Conservation (phyloP, 1,284 basidiomycete species). For the Omphalotus olearius region DNA sequence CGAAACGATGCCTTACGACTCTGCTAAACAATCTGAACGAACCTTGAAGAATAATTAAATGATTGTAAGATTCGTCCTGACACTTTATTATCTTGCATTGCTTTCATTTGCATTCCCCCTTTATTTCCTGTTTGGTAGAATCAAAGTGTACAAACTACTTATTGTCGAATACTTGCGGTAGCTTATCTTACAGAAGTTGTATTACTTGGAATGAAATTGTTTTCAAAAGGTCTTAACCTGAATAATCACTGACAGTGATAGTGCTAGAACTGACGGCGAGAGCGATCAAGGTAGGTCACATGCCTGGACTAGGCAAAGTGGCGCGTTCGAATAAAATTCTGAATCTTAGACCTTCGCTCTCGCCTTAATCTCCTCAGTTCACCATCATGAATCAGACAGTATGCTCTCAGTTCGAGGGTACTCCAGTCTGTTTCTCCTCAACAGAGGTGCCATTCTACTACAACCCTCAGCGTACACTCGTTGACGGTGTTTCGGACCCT, state of each 20-base stretch:
- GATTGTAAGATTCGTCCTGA: not conserved
- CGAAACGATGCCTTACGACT: conserved; percentile 93
- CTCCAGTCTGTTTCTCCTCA: conserved; percentile 25
- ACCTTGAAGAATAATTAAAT: conserved; percentile 27
- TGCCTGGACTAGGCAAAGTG: no score
- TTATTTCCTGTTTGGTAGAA: not conserved
- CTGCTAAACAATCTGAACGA: conserved; percentile 90
- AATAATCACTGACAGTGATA: no score
- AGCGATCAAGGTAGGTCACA: no score
- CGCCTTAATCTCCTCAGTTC: no score
- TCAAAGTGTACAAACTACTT: conserved; percentile 8
- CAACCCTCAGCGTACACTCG: conserved; percentile 44
- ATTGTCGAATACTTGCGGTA: conserved; percentile 3
- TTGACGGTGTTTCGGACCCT: conserved; percentile 70
- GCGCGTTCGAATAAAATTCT: no score
- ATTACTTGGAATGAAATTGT: no score
- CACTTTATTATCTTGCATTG: not conserved
- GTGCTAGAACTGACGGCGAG: no score
- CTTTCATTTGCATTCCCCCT: not conserved
- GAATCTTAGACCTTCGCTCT: no score
- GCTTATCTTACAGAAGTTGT: not conserved
- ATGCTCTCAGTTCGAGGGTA: conserved; percentile 20
- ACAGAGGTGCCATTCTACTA: conserved; percentile 59
- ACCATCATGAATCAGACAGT: conserved; percentile 15
- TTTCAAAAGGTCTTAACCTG: no score